Percentiles rank a stretch among this genome's conserved stretches.
Conservation (phyloP, 192 early-diverging fungal species). For the Obelidium mucronatum region DNA sequence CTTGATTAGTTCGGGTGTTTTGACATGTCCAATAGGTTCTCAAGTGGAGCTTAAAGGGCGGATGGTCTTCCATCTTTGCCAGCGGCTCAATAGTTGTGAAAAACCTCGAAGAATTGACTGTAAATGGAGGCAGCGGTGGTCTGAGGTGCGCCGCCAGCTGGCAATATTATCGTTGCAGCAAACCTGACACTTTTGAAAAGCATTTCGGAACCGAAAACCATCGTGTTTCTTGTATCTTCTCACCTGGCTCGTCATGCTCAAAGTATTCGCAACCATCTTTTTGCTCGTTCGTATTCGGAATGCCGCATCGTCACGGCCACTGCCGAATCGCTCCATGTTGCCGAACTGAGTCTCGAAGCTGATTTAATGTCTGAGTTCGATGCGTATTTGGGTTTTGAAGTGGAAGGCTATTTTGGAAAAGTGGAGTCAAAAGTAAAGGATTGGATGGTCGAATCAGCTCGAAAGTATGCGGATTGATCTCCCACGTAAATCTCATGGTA, state of each 20-base stretch:
- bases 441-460: slow-evolving; percentile 18
- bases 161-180: too few relatives aligned
- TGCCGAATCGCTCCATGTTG: slow-evolving; percentile 5
- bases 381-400: slow-evolving; percentile 30
- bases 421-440: slow-evolving; percentile 11
- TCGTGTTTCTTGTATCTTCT: slow-evolving; percentile 29
- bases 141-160: too few relatives aligned
- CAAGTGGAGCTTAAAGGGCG: background rate
- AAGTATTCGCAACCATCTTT: background rate
- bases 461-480: background rate
- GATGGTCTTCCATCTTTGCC: background rate
- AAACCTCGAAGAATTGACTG: background rate
- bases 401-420: slow-evolving; percentile 24
- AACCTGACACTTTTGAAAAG: background rate
- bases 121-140: background rate
- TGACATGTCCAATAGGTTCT: background rate
- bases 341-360: slow-evolving; percentile 12
- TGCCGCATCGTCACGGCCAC: slow-evolving; percentile 14
- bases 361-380: slow-evolving; percentile 23
- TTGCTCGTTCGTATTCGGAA: background rate
- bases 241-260: slow-evolving; percentile 19
- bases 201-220: background rate
- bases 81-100: background rate
- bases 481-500: background rate
- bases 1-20: too few relatives aligned